A percentile compares a stretch with the other conserved stretches of the same genome.
phyloP scores from a whole-genome alignment of 306 rosid genomes.

The Cicer cuneatum region DNA sequence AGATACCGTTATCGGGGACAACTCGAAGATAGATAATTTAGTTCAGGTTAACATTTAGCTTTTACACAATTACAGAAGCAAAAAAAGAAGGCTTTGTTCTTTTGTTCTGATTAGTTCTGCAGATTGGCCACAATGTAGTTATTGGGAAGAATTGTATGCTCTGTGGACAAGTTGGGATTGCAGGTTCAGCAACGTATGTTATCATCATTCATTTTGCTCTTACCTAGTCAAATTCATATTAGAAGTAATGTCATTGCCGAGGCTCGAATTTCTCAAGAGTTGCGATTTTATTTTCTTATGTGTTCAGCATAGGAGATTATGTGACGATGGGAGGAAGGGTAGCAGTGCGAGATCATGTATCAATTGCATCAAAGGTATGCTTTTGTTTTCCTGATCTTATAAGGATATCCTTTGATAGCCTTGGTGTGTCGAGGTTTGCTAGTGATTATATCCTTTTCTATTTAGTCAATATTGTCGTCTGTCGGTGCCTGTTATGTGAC shows the following conservation, averaged over 20 bases:
- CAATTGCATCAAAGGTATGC: constrained; percentile 75
- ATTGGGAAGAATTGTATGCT: constrained; percentile 83
- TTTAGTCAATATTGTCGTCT: constrained; percentile 7
- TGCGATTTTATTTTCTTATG: constrained; percentile 33
- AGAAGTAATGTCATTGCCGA: constrained; percentile 37
- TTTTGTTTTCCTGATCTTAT: constrained; percentile 25
- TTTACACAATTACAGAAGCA: neutral
- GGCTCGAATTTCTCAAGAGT: constrained; percentile 30
- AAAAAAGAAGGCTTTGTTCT: neutral
- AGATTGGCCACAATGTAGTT: constrained; percentile 92
- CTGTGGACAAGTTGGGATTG: constrained; percentile 98
- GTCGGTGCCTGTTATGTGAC: neutral
- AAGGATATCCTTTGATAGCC: constrained; percentile 9
- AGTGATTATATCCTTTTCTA: neutral
- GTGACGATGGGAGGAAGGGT: constrained; percentile 95
- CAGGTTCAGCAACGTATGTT: constrained; percentile 88
- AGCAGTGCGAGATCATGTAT: constrained; percentile 87
- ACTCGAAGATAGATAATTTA: constrained; percentile 88
- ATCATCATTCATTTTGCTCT: constrained; percentile 1
- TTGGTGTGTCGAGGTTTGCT: constrained; percentile 29
- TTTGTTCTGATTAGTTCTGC: constrained; percentile 51
- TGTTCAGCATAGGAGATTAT: constrained; percentile 78
- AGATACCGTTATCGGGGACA: constrained; percentile 81
- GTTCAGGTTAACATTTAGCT: constrained; percentile 74
- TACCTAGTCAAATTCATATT: constrained; percentile 12